Percentiles rank a stretch among this genome's conserved stretches.
Evolutionary conservation across 1,284 basidiomycete species (phyloP).

Genomic region (Rhodotorula sp.): DNA sequence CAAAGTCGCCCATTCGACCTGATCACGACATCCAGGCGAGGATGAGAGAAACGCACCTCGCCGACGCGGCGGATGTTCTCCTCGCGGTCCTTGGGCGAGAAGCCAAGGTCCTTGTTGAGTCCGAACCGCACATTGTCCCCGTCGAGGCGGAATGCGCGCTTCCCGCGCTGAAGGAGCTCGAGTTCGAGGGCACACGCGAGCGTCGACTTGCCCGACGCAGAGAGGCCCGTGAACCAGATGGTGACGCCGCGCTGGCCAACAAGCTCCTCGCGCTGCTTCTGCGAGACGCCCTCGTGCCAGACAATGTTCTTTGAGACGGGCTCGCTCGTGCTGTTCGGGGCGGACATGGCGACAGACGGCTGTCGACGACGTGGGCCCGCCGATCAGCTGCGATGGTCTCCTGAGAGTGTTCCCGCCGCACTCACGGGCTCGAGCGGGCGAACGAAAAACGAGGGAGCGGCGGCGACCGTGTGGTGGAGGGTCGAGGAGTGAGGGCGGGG

Average conservation of each 20-base stretch:
- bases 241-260: slow-evolving; percentile 81
- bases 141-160: slow-evolving; percentile 88
- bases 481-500: background rate
- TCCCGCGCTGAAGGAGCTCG: slow-evolving; percentile 81
- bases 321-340: background rate
- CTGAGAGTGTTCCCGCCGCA: background rate
- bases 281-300: slow-evolving; percentile 45
- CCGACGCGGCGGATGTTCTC: slow-evolving; percentile 98
- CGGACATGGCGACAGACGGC: slow-evolving; percentile 9
- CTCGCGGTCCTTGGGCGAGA: slow-evolving; percentile 88
- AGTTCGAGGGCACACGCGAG: slow-evolving; percentile 97
- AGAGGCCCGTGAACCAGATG: slow-evolving; percentile 92
- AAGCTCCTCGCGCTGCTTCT: slow-evolving; percentile 64
- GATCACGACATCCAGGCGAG: background rate
- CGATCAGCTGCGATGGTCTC: background rate
- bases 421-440: too few relatives aligned
- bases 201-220: slow-evolving; percentile 70
- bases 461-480: background rate
- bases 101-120: slow-evolving; percentile 96
- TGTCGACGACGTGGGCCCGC: background rate
- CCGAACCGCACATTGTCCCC: slow-evolving; percentile 97
- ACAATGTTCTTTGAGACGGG: slow-evolving; percentile 38
- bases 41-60: slow-evolving; percentile 62
- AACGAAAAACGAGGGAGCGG: background rate
- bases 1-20: too few relatives aligned